These are phyloP conservation scores for Naganishia antarctica DNA, from an alignment of 768 basidiomycete genomes.

Conservation along the genomic window DNA sequence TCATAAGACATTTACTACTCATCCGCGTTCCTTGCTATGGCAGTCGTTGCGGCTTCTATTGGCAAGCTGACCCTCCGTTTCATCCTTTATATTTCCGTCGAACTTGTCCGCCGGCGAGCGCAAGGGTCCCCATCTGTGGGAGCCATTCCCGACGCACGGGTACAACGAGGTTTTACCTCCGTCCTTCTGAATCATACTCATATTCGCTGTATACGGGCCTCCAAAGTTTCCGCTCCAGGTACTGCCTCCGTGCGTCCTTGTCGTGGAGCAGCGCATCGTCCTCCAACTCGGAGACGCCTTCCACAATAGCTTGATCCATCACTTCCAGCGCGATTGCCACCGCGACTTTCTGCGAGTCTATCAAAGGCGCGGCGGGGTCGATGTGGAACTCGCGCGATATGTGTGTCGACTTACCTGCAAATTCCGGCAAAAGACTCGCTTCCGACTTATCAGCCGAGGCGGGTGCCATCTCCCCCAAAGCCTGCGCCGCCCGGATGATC, in stretches of 20 bases:
- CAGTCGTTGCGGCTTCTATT: too few species aligned
- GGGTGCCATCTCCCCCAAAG: constrained; percentile 71
- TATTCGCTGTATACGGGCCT: constrained; percentile 62
- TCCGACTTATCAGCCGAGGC: constrained; percentile 64
- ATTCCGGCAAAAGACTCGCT: constrained; percentile 65
- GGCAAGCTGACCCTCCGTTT: too few species aligned
- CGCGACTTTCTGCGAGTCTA: constrained; percentile 58
- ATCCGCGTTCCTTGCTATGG: too few species aligned
- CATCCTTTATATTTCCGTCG: too few species aligned
- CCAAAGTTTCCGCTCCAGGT: constrained; percentile 64
- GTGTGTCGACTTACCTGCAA: constrained; percentile 32
- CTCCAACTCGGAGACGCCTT: constrained; percentile 59
- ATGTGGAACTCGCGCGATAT: neutral
- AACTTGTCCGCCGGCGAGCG: too few species aligned
- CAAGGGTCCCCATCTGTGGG: too few species aligned
- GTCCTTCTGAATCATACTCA: constrained; percentile 54
- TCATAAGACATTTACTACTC: too few species aligned
- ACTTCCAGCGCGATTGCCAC: constrained; percentile 79
- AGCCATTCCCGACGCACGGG: too few species aligned
- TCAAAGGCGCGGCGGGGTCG: neutral
- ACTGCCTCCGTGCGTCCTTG: constrained; percentile 45
- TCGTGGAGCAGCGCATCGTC: constrained; percentile 10
- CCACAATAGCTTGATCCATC: constrained; percentile 68
- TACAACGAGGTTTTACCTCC: neutral
- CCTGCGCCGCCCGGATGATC: constrained; percentile 73